Percentiles rank a stretch among this genome's conserved stretches.
Evolutionary conservation across 495 filamentous ascomycete species (phyloP).

Genomic region (Penicillium malachiteum): DNA sequence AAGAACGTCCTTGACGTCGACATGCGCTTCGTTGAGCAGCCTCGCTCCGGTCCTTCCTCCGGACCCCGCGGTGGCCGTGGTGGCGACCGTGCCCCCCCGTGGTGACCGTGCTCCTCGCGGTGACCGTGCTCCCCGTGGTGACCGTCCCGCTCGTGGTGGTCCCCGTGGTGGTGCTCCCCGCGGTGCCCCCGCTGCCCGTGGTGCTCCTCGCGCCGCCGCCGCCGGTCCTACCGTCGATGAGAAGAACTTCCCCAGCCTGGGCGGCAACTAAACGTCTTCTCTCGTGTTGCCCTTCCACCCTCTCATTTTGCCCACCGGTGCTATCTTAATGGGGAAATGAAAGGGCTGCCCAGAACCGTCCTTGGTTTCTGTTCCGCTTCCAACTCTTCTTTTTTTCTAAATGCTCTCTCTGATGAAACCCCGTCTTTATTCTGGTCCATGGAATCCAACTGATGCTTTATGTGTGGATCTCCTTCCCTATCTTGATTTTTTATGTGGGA

Average conservation of each 20-base stretch:
- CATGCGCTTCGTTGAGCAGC: constrained; percentile 68
- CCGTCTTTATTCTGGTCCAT: constrained; percentile 1
- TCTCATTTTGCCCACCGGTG: constrained; percentile 1
- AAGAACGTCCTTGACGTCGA: constrained; percentile 90
- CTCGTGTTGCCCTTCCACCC: neutral
- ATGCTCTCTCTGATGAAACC: no score
- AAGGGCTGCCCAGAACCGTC: constrained; percentile 7
- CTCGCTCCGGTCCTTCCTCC: constrained; percentile 43
- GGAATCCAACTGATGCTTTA: neutral
- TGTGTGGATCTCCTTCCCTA: constrained; percentile 1
- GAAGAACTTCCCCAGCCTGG: constrained; percentile 54
- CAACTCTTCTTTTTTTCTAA: neutral
- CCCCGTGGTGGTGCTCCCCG: constrained; percentile 32
- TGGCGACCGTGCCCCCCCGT: constrained; percentile 31
- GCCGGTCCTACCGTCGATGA: constrained; percentile 46
- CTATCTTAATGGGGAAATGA: constrained; percentile 1
- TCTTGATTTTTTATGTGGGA: neutral
- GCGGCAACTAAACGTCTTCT: constrained; percentile 39
- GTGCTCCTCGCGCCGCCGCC: constrained; percentile 27
- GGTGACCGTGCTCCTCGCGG: constrained; percentile 33
- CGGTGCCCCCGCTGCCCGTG: constrained; percentile 19
- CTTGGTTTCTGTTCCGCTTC: constrained; percentile 1
- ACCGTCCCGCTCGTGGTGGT: constrained; percentile 32
- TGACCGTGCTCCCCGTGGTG: constrained; percentile 30
- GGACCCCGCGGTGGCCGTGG: constrained; percentile 50